Evolutionary conservation across 139 green algal genomes (phyloP).

Genomic region (Tetradesmus obliquus): DNA sequence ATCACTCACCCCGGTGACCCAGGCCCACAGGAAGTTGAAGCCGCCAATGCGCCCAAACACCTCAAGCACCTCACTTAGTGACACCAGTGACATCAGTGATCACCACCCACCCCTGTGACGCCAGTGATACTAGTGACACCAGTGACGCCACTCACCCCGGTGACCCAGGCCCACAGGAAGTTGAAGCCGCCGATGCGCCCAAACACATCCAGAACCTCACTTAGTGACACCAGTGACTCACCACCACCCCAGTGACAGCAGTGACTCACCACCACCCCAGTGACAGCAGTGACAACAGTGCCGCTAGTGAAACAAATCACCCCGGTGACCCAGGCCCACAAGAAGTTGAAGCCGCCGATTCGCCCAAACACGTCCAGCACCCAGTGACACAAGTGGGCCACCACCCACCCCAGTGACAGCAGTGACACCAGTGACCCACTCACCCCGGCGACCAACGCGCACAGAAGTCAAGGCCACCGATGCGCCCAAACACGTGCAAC

Average conservation of each 20-base stretch:
- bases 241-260: not conserved
- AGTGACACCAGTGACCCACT: conserved; percentile 65
- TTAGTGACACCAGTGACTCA: conserved; percentile 16
- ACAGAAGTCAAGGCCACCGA: conserved; percentile 97
- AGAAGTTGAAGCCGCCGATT: conserved; percentile 97
- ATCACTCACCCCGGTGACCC: conserved; percentile 76
- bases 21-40: conserved; percentile 97
- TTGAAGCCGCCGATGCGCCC: conserved; percentile 94
- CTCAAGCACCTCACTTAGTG: conserved; percentile 83
- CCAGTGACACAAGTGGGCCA: not conserved
- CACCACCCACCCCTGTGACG: conserved; percentile 71
- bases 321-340: conserved; percentile 88
- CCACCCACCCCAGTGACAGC: conserved; percentile 3
- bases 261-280: not conserved
- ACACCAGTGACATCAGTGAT: too few species aligned
- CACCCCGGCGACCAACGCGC: conserved; percentile 85
- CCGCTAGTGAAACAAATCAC: conserved; percentile 63
- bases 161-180: conserved; percentile 91
- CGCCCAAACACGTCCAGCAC: conserved; percentile 87
- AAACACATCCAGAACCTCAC: conserved; percentile 90
- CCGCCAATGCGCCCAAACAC: conserved; percentile 91
- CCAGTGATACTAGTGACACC: not conserved
- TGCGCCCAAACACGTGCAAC: conserved; percentile 85
- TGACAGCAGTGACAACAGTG: conserved; percentile 44
- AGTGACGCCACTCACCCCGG: conserved; percentile 64